Conservation (phyloP, 257 asterid genomes). For the Fraxinus cuspidata region DNA sequence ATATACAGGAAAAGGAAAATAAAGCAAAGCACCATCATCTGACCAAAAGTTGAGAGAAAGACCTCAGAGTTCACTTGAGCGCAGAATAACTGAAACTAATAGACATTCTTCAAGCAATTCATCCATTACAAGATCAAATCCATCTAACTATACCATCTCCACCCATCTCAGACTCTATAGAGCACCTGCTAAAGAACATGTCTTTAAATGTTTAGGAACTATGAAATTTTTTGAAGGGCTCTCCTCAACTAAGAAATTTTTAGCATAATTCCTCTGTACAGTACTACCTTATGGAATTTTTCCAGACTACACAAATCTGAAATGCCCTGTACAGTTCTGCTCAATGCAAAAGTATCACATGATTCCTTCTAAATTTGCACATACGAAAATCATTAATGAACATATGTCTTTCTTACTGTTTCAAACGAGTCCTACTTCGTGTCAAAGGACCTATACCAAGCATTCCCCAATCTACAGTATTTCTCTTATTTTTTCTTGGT, state of each 20-base stretch:
- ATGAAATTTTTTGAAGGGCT: neutral
- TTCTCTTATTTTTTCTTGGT: neutral
- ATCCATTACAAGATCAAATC: neutral
- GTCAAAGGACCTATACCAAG: conserved; percentile 35
- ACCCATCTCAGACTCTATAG: neutral
- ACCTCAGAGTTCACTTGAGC: neutral
- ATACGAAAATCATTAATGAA: neutral
- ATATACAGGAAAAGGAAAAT: neutral
- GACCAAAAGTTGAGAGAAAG: neutral
- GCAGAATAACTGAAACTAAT: neutral
- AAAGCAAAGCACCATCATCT: neutral
- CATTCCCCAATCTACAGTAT: neutral
- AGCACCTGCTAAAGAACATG: neutral
- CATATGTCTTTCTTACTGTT: neutral
- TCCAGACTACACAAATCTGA: neutral
- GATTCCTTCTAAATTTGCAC: neutral
- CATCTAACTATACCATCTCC: neutral
- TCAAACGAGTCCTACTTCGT: conserved; percentile 40
- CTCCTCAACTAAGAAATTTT: neutral
- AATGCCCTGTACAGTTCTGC: neutral
- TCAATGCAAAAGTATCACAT: neutral
- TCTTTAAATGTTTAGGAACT: neutral
- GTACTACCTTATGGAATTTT: neutral
- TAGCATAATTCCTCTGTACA: neutral
- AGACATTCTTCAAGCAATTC: neutral